Evolutionary conservation across 2,329 filamentous ascomycete genomes (phyloP).

Genomic region (Calcarisporium arbuscula): DNA sequence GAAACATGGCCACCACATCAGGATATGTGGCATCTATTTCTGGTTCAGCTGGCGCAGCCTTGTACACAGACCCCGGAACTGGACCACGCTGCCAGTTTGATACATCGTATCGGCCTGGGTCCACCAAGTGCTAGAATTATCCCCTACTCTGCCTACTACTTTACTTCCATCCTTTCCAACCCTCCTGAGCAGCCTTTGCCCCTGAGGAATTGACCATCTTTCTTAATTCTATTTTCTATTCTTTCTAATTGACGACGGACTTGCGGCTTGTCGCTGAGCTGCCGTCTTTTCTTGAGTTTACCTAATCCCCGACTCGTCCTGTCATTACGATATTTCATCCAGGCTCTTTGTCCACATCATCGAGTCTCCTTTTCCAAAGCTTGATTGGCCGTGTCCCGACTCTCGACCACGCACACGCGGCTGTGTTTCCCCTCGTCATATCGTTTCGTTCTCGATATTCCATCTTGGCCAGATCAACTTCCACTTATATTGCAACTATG

Average conservation of each 20-base stretch:
- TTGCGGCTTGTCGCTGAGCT: conserved; percentile 14
- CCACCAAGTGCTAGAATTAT: too few species aligned
- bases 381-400: too few species aligned
- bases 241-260: conserved; percentile 19
- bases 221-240: conserved; percentile 12
- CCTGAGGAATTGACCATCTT: conserved; percentile 9
- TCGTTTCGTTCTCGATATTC: conserved; percentile 2
- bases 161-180: conserved; percentile 12
- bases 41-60: too few species aligned
- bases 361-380: conserved; percentile 5
- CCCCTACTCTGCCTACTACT: too few species aligned
- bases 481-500: conserved; percentile 31
- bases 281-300: conserved; percentile 22
- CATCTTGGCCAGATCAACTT: conserved; percentile 3
- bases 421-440: background rate
- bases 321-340: conserved; percentile 20
- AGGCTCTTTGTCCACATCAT: conserved; percentile 13
- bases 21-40: too few species aligned
- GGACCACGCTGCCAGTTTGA: too few species aligned
- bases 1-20: too few species aligned
- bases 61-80: too few species aligned
- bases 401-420: too few species aligned
- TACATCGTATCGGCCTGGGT: too few species aligned
- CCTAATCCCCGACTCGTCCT: conserved; percentile 33
- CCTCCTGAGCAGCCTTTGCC: conserved; percentile 15